Conservation (phyloP, 352 stramenopile species). For the Globisporangium echinulatum region DNA sequence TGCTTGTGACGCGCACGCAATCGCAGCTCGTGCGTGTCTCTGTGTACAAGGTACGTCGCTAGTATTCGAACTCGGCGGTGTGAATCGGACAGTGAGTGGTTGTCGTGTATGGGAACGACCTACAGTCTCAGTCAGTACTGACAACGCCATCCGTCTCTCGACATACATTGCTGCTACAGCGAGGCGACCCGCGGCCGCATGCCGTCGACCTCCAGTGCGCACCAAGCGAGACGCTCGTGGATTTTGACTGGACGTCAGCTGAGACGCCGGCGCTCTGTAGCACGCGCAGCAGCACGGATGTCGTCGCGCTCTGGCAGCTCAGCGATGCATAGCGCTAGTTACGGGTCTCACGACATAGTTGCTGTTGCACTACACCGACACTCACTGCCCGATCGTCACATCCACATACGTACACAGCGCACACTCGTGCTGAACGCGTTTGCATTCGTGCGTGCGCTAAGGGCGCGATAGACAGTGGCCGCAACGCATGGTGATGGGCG, state of each 20-base stretch:
- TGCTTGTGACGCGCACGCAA: not conserved
- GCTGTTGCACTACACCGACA: too few relatives aligned
- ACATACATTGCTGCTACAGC: not conserved
- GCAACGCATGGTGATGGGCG: too few relatives aligned
- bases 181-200: not conserved
- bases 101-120: too few relatives aligned
- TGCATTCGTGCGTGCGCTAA: too few relatives aligned
- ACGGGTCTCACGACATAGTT: not conserved
- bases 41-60: slow-evolving; percentile 8
- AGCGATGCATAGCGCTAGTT: not conserved
- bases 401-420: too few relatives aligned
- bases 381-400: too few relatives aligned
- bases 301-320: slow-evolving; percentile 3
- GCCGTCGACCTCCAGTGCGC: not conserved
- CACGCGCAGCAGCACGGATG: not conserved
- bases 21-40: not conserved
- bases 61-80: too few relatives aligned
- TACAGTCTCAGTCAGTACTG: not conserved
- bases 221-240: not conserved
- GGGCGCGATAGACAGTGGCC: too few relatives aligned
- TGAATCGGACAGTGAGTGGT: too few relatives aligned
- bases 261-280: slow-evolving; percentile 1
- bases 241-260: slow-evolving; percentile 2
- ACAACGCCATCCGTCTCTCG: not conserved
- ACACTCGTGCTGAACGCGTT: too few relatives aligned